Evolutionary conservation across 768 basidiomycete species (phyloP), one percentile per base, ranked within the genome.

Genomic region (Phlegmacium glaucopus): DNA sequence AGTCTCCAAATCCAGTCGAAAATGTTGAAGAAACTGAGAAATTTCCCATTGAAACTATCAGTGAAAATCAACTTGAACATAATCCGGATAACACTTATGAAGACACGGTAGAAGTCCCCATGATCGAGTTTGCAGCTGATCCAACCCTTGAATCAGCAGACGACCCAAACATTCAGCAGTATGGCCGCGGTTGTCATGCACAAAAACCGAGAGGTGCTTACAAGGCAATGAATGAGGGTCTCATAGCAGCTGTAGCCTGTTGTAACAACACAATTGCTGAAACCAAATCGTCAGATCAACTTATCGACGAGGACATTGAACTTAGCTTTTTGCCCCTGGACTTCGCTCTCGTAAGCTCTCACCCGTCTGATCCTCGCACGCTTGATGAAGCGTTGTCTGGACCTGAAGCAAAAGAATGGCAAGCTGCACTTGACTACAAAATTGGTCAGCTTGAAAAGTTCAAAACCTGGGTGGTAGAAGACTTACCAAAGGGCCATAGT

Each of bases 391-490:
- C 49, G 9, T 13, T 51, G 6, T 10, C 22, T 3, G 42, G 43
- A n/a, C 25, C 38, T 2, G 48, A 59, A 32, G 34, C 18, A 17
- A 12, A 45, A 0, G 29, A 61, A 16, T 64, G 59, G 64, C 50
- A 55, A 39, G 28, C 50, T 6, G 59, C 58, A 8, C 60, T 66
- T 57, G 48, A 62, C 9, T 43, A 55, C 12, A 58, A 68, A 39
- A 42, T 60, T 4, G 42, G 63, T 57, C 54, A 55, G 11, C 47
- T 67, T 1, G 38, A 59, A 17, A 49, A 50, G n/a, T 61, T 66
- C 38, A 59, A 58, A 1, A 67, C 65, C 2, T 72, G 63, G 56
- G 48, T 55, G 26, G 4, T 65, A 0, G 55, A 50, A 0, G 52
- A 69, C 4, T 37, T 58, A 27, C 69, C 66, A 0, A 15, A 47